phyloP scores from a whole-genome alignment of 768 basidiomycete species.

The Mycena maculata region DNA sequence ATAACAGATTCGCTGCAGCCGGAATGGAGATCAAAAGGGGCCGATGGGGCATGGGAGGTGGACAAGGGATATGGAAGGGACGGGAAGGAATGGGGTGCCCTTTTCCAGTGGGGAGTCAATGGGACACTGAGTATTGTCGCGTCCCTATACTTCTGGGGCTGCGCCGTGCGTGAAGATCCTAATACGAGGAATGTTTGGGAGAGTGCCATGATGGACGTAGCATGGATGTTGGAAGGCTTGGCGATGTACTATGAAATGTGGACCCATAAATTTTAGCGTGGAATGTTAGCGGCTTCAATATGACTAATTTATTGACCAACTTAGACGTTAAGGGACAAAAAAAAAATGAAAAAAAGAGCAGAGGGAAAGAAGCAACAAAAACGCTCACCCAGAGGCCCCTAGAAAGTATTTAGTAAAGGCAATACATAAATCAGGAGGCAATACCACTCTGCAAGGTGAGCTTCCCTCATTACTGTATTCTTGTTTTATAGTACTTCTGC shows the following conservation, averaged over 20 bases:
- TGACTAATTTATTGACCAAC: no score
- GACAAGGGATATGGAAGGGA: neutral
- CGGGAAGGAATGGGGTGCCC: neutral
- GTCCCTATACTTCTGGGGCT: neutral
- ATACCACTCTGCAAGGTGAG: no score
- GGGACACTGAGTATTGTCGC: neutral
- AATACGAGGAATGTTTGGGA: neutral
- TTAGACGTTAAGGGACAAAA: no score
- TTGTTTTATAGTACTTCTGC: no score
- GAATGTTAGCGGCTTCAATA: no score
- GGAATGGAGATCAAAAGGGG: neutral
- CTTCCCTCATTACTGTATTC: no score
- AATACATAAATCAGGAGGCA: no score
- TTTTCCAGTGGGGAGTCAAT: neutral
- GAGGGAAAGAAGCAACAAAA: no score
- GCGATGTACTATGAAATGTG: neutral
- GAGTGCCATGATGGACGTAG: neutral
- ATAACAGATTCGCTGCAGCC: constrained; percentile 6
- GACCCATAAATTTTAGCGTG: neutral
- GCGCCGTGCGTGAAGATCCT: neutral
- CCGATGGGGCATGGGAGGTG: neutral
- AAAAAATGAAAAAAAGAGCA: no score
- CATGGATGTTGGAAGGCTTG: neutral
- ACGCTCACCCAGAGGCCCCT: no score
- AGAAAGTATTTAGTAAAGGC: no score